phyloP scores from a whole-genome alignment of 257 asterid genomes.

The Solanum gandarillasii region DNA sequence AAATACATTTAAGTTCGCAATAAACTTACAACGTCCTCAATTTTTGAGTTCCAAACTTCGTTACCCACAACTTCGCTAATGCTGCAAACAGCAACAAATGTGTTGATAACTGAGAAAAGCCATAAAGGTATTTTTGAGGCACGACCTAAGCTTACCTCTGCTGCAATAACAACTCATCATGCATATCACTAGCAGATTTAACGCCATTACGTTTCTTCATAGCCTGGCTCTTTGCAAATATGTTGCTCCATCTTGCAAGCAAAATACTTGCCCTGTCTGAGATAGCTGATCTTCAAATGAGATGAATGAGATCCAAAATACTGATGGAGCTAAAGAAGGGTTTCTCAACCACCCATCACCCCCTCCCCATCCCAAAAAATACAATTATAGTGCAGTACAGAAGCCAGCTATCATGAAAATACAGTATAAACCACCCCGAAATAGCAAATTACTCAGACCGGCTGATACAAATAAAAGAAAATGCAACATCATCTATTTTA shows the following conservation, averaged over 20 bases:
- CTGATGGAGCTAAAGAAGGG: background rate
- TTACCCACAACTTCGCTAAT: slow-evolving; percentile 69
- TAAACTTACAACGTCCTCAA: slow-evolving; percentile 42
- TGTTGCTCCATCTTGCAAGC: slow-evolving; percentile 73
- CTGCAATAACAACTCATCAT: slow-evolving; percentile 74
- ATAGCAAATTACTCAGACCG: background rate
- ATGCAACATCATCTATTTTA: background rate
- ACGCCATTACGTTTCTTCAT: slow-evolving; percentile 41
- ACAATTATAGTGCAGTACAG: background rate
- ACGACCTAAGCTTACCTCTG: slow-evolving; percentile 57
- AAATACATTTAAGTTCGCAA: background rate
- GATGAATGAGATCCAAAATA: slow-evolving; percentile 44
- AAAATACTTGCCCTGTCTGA: slow-evolving; percentile 88
- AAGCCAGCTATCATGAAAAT: background rate
- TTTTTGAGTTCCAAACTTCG: slow-evolving; percentile 54
- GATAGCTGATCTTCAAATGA: slow-evolving; percentile 88
- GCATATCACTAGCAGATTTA: slow-evolving; percentile 52
- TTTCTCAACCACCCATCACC: background rate
- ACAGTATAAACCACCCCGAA: background rate
- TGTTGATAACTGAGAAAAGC: slow-evolving; percentile 7
- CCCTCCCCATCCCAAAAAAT: background rate
- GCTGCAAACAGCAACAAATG: slow-evolving; percentile 44
- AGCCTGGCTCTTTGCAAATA: slow-evolving; percentile 58
- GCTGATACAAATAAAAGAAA: background rate
- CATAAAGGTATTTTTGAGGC: background rate